These are phyloP conservation scores for Paramecium sexaurelia DNA, from an alignment of 73 alveolate genomes.

Conservation along the genomic window DNA sequence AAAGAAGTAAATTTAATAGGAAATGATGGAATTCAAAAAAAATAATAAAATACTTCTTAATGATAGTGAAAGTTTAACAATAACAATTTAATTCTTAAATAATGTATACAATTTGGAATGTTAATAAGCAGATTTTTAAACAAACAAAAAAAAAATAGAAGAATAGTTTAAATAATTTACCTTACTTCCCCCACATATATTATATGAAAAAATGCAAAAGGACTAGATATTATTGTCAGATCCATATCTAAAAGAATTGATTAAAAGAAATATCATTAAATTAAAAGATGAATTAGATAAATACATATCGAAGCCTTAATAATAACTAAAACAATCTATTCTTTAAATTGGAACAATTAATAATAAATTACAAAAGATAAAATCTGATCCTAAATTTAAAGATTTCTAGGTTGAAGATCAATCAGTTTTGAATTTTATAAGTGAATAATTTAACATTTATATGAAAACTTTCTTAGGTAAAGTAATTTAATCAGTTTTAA, in stretches of 20 bases:
- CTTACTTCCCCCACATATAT: background rate
- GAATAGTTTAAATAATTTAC: background rate
- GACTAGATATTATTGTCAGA: background rate
- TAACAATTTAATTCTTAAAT: background rate
- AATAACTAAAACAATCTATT: background rate
- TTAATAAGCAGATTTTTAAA: background rate
- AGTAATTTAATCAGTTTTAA: background rate
- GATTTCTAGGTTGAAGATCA: background rate
- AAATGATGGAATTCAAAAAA: background rate
- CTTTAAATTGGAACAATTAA: background rate
- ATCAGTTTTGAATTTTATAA: background rate
- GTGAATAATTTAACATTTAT: background rate
- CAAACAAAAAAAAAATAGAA: background rate
- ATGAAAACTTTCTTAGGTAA: slow-evolving; percentile 22
- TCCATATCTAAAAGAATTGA: background rate
- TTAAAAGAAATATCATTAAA: background rate
- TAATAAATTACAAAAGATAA: background rate
- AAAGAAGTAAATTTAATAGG: background rate
- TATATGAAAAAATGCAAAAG: background rate
- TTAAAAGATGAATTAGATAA: background rate
- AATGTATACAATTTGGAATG: background rate
- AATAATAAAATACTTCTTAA: background rate
- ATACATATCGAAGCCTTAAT: background rate
- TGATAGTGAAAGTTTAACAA: background rate
- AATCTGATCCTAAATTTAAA: background rate